Percentiles rank a stretch among this genome's conserved stretches.
Conservation (phyloP, 257 asterid species). For the Penstemon newberryi region DNA sequence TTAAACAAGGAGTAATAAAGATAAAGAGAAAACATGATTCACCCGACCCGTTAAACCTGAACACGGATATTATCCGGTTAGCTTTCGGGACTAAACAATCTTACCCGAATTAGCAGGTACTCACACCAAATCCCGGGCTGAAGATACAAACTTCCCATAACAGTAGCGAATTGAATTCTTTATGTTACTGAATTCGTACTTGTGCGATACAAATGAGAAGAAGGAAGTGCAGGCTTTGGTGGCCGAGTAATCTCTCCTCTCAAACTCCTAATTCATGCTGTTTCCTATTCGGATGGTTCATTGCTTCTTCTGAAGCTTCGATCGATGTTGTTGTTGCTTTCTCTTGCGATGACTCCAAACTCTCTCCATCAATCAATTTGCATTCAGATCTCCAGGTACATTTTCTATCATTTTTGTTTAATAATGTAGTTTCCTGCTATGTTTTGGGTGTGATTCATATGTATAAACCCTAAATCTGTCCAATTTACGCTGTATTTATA, state of each 20-base stretch:
- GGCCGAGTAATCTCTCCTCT: conserved; percentile 66
- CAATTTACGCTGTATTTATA: not conserved
- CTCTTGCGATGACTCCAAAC: conserved; percentile 41
- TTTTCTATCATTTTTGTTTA: conserved; percentile 5
- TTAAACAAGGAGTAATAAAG: no score
- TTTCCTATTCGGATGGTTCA: conserved; percentile 78
- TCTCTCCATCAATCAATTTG: conserved; percentile 33
- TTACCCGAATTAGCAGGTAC: no score
- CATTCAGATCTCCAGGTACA: conserved; percentile 55
- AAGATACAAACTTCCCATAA: no score
- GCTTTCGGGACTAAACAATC: no score
- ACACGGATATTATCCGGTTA: no score
- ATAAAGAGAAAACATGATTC: no score
- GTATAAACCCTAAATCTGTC: not conserved
- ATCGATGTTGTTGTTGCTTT: conserved; percentile 75
- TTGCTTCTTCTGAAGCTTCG: conserved; percentile 54
- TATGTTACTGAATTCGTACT: not conserved
- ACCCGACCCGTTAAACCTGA: no score
- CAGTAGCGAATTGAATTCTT: no score
- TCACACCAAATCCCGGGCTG: no score
- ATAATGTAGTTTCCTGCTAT: not conserved
- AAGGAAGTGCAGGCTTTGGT: conserved; percentile 85
- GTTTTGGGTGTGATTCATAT: conserved; percentile 6
- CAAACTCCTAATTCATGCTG: conserved; percentile 39
- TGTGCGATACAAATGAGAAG: conserved; percentile 10